A percentile compares a stretch with the other conserved stretches of the same genome.
Evolutionary conservation across 768 basidiomycete genomes (phyloP).

Genomic region (Stropharia rugosoannulata): DNA sequence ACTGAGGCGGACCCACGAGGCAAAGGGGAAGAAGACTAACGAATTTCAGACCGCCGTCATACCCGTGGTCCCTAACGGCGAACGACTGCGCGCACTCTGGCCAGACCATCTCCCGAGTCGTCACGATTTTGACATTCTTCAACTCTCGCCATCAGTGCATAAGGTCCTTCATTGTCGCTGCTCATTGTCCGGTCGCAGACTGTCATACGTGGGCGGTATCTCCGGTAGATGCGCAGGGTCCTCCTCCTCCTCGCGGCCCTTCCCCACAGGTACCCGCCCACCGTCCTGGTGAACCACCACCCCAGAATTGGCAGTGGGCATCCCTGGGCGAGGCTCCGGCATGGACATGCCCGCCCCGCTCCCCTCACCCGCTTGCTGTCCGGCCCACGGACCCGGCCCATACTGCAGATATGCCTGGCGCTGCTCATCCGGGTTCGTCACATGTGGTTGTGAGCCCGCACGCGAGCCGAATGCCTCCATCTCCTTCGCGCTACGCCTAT

Average conservation of each 20-base stretch:
- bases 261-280: constrained; percentile 19
- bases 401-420: constrained; percentile 15
- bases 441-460: background rate
- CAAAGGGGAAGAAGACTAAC: too few relatives aligned
- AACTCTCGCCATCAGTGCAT: background rate
- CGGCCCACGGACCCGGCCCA: constrained; percentile 4
- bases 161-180: background rate
- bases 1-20: too few relatives aligned
- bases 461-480: constrained; percentile 22
- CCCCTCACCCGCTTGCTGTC: background rate
- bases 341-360: background rate
- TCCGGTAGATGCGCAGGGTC: constrained; percentile 16
- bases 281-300: constrained; percentile 28
- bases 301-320: constrained; percentile 11
- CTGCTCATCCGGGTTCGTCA: constrained; percentile 16
- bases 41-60: too few relatives aligned
- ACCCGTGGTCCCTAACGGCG: background rate
- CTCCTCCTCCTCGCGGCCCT: constrained; percentile 14
- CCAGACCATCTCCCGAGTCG: background rate
- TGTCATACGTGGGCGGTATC: constrained; percentile 32
- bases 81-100: background rate
- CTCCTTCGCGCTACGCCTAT: constrained; percentile 24
- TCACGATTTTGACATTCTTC: background rate
- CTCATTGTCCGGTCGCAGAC: constrained; percentile 13
- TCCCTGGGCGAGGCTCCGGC: constrained; percentile 7